A percentile compares a stretch with the other conserved stretches of the same genome.
These are phyloP conservation scores for Sporothrix sp. DNA, from an alignment of 2,329 filamentous ascomycete genomes.

Conservation along the genomic window DNA sequence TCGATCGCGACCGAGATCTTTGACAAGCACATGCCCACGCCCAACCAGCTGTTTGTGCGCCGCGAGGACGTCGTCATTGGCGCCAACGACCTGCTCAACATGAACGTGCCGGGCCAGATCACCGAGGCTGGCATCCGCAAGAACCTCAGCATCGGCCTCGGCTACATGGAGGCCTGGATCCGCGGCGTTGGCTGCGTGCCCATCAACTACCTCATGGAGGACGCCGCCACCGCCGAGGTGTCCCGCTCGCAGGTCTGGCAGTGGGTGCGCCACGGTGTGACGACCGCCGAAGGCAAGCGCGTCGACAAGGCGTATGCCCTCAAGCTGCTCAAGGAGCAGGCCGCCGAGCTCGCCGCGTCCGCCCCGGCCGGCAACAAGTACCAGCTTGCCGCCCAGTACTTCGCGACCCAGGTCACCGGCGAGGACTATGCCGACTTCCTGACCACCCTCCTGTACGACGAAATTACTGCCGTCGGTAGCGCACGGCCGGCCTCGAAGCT, in stretches of 20 bases:
- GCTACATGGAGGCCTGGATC: slow-evolving; percentile 98
- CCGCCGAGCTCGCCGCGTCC: slow-evolving; percentile 62
- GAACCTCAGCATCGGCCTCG: slow-evolving; percentile 92
- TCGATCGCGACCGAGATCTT: slow-evolving; percentile 84
- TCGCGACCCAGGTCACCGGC: slow-evolving; percentile 83
- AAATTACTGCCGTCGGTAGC: slow-evolving; percentile 66
- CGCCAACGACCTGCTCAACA: slow-evolving; percentile 88
- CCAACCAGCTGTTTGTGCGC: slow-evolving; percentile 88
- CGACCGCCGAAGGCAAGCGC: slow-evolving; percentile 78
- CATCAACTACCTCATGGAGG: slow-evolving; percentile 49
- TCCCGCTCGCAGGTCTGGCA: slow-evolving; percentile 94
- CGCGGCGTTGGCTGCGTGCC: slow-evolving; percentile 91
- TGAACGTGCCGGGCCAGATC: slow-evolving; percentile 88
- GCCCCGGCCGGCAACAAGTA: slow-evolving; percentile 86
- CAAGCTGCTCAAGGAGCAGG: slow-evolving; percentile 75
- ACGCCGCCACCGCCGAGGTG: slow-evolving; percentile 93
- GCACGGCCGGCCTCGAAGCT: slow-evolving; percentile 54
- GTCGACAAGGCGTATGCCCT: slow-evolving; percentile 89
- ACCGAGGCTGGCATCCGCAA: slow-evolving; percentile 94
- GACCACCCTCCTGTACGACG: slow-evolving; percentile 76
- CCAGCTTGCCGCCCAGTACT: slow-evolving; percentile 84
- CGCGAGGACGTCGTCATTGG: slow-evolving; percentile 82
- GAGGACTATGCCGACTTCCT: slow-evolving; percentile 97
- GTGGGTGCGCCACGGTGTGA: slow-evolving; percentile 68
- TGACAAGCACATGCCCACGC: slow-evolving; percentile 97